These are phyloP conservation scores for Apium graveolens DNA, from an alignment of 129 eudicot genomes.

Conservation along the genomic window DNA sequence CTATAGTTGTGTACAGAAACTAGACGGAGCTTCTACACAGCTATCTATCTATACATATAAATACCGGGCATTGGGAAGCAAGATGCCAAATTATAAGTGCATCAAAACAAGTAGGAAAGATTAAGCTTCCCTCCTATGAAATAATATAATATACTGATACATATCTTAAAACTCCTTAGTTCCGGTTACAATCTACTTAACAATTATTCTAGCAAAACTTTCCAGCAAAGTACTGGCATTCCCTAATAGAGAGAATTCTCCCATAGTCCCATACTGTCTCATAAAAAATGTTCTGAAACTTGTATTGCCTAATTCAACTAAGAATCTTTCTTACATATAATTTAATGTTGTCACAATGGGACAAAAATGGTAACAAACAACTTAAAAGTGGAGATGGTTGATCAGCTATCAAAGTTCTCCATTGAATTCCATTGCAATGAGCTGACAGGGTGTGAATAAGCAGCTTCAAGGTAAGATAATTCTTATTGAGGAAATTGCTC, in stretches of 20 bases:
- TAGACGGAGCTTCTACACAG: too few relatives aligned
- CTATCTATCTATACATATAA: too few relatives aligned
- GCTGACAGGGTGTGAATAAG: background rate
- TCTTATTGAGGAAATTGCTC: slow-evolving; percentile 35
- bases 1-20: background rate
- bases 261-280: background rate
- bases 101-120: background rate
- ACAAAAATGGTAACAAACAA: background rate
- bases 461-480: background rate
- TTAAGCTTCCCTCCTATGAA: background rate
- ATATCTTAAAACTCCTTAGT: background rate
- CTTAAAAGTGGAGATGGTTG: background rate
- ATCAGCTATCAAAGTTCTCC: background rate
- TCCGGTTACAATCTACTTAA: background rate
- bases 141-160: background rate
- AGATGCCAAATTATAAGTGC: background rate
- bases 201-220: background rate
- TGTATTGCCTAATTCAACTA: background rate
- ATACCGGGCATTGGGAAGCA: too few relatives aligned
- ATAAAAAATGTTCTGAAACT: background rate
- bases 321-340: background rate
- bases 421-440: background rate
- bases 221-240: background rate
- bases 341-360: background rate
- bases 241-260: background rate